phyloP scores from a whole-genome alignment of 78 protist species.

The Dictyostelium capitatum region DNA sequence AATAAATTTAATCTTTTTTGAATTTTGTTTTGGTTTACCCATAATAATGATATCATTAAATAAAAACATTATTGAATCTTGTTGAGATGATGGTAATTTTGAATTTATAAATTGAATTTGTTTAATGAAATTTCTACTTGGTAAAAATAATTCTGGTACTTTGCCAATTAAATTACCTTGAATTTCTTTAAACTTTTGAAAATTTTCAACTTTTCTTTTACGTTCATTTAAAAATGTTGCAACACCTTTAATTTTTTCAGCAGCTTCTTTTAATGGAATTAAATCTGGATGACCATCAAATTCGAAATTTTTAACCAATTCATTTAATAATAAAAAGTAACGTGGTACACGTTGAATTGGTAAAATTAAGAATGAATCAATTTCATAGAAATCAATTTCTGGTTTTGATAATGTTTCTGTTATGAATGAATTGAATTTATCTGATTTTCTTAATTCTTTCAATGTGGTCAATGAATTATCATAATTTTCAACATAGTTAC shows the following conservation, averaged over 20 bases:
- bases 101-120: background rate
- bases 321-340: conserved; percentile 55
- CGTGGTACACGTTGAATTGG: conserved; percentile 87
- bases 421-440: conserved; percentile 12
- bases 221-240: conserved; percentile 70
- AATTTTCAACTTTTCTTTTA: conserved; percentile 63
- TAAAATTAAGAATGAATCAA: conserved; percentile 67
- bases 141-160: conserved; percentile 14
- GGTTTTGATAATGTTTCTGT: background rate
- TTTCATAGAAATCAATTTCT: background rate
- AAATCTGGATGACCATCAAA: conserved; percentile 64
- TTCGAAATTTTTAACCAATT: conserved; percentile 67
- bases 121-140: conserved; percentile 25
- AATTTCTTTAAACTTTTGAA: conserved; percentile 32
- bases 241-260: conserved; percentile 38
- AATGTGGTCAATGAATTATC: conserved; percentile 4
- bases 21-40: conserved; percentile 4
- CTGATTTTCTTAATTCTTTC: conserved; percentile 20
- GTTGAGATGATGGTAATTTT: background rate
- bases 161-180: conserved; percentile 23
- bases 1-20: conserved; percentile 14
- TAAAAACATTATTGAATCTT: conserved; percentile 4
- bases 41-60: conserved; percentile 31
- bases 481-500: conserved; percentile 49
- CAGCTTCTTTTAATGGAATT: conserved; percentile 23